phyloP scores from a whole-genome alignment of 2,329 filamentous ascomycete species.

The Penicillium frequentans region DNA sequence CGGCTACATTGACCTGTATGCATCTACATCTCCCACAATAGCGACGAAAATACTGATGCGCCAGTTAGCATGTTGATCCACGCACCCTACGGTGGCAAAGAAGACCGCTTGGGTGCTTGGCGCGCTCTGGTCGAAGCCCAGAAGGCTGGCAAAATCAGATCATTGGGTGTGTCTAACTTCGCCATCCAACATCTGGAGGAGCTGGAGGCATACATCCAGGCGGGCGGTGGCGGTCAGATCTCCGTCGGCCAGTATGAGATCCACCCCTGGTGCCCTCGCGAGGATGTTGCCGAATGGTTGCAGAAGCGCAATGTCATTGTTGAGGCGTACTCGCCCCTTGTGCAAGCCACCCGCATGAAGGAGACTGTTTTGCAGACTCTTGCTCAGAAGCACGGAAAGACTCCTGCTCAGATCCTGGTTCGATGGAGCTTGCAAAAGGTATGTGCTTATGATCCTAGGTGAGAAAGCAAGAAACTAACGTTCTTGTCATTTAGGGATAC shows the following conservation, averaged over 20 bases:
- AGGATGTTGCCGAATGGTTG: slow-evolving; percentile 79
- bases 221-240: slow-evolving; percentile 61
- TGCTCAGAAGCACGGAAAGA: slow-evolving; percentile 59
- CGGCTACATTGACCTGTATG: slow-evolving; percentile 66
- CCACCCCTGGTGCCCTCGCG: slow-evolving; percentile 82
- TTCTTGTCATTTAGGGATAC: slow-evolving; percentile 48
- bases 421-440: slow-evolving; percentile 63
- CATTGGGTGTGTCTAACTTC: slow-evolving; percentile 44
- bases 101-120: slow-evolving; percentile 41
- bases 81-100: slow-evolving; percentile 40
- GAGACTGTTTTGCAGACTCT: slow-evolving; percentile 55
- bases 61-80: slow-evolving; percentile 38
- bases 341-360: slow-evolving; percentile 48
- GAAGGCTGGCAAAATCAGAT: slow-evolving; percentile 39
- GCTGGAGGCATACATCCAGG: slow-evolving; percentile 41
- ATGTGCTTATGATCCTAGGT: slow-evolving; percentile 2
- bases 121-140: slow-evolving; percentile 43
- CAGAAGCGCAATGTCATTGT: slow-evolving; percentile 61
- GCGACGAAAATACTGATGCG: slow-evolving; percentile 2
- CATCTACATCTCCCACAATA: neutral
- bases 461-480: neutral
- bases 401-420: slow-evolving; percentile 58
- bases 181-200: slow-evolving; percentile 42
- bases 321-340: slow-evolving; percentile 55
- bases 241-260: slow-evolving; percentile 87